These are phyloP conservation scores for Sporothrix sp. DNA, from an alignment of 2,329 filamentous ascomycete species.

Conservation along the genomic window DNA sequence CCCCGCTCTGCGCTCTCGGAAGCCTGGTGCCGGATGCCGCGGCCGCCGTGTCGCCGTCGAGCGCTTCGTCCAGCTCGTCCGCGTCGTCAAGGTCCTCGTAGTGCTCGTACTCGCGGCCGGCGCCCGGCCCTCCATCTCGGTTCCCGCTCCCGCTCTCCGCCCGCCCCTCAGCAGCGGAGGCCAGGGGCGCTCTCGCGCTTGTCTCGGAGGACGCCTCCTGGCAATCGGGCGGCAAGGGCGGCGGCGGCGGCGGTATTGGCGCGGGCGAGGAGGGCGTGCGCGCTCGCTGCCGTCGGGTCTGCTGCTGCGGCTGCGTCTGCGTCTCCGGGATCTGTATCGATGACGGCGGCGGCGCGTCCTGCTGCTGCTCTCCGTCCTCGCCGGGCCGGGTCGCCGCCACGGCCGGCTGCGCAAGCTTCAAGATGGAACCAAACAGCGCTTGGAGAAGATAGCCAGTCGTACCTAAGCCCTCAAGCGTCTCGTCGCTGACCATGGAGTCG, in stretches of 20 bases:
- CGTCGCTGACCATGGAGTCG: slow-evolving; percentile 85
- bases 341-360: no score
- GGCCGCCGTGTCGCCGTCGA: not conserved
- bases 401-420: slow-evolving; percentile 47
- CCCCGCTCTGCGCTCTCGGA: not conserved
- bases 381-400: not conserved
- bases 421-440: slow-evolving; percentile 65
- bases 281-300: not conserved
- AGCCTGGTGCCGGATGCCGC: slow-evolving; percentile 10
- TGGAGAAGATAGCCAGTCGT: slow-evolving; percentile 63
- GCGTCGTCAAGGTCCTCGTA: slow-evolving; percentile 4
- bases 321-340: not conserved
- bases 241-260: slow-evolving; percentile 12
- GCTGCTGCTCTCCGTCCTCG: not conserved
- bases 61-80: slow-evolving; percentile 4
- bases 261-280: not conserved
- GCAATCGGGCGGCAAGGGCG: slow-evolving; percentile 14
- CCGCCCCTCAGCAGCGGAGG: slow-evolving; percentile 3
- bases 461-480: slow-evolving; percentile 90
- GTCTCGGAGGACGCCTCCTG: not conserved
- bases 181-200: not conserved
- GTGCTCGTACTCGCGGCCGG: slow-evolving; percentile 5
- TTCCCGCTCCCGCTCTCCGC: no score
- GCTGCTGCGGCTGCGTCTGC: not conserved
- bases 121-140: not conserved